phyloP scores from a whole-genome alignment of 495 filamentous ascomycete genomes.

The Penicillium mononematosum region DNA sequence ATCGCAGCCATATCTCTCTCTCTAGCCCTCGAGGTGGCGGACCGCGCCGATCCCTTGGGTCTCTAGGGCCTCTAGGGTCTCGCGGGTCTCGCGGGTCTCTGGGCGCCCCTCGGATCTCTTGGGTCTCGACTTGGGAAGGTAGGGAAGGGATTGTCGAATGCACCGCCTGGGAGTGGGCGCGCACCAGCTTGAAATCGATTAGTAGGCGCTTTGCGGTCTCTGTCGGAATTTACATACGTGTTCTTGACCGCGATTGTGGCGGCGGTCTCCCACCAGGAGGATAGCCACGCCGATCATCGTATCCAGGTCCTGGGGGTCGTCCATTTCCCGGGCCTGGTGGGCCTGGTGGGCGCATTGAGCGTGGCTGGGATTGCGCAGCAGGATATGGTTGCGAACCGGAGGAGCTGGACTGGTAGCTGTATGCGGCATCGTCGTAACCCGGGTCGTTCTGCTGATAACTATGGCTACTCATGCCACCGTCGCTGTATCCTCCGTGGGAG shows the following conservation, averaged over 20 bases:
- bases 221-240: conserved; percentile 31
- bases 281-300: conserved; percentile 30
- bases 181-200: conserved; percentile 23
- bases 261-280: conserved; percentile 26
- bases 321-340: conserved; percentile 52
- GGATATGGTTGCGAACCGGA: conserved; percentile 49
- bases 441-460: conserved; percentile 18
- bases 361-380: conserved; percentile 37
- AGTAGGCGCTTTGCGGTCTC: conserved; percentile 4
- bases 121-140: conserved; percentile 50
- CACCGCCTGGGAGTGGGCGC: conserved; percentile 45
- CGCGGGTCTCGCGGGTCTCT: conserved; percentile 26
- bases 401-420: conserved; percentile 32
- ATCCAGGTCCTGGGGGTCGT: conserved; percentile 30
- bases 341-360: conserved; percentile 41
- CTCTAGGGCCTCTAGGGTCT: conserved; percentile 22
- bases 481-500: conserved; percentile 42
- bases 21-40: conserved; percentile 39
- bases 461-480: conserved; percentile 28
- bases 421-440: conserved; percentile 51
- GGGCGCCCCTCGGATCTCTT: conserved; percentile 20
- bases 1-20: conserved; percentile 55
- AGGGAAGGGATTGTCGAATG: conserved; percentile 69
- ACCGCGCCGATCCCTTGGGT: conserved; percentile 25
- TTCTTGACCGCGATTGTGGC: conserved; percentile 30